Base-by-base conservation (phyloP, 139 green algal genomes). In the Chlorella sp. region DNA sequence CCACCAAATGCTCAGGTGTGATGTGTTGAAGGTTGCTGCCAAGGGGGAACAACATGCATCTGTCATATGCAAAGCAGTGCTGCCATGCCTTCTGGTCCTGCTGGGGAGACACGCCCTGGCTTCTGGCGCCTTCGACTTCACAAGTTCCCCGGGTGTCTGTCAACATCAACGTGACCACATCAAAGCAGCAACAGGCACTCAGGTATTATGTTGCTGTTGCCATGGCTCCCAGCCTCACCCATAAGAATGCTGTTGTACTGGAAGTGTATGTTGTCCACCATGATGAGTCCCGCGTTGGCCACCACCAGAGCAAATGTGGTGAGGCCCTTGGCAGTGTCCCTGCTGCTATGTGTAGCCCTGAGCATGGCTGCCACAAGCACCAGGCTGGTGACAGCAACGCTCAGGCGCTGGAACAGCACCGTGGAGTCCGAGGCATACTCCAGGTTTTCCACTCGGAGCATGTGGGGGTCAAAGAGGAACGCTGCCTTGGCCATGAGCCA, bases 221-320 rank as follows among this genome's bases (percentile, higher is more conserved):
- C 32, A 17, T 34, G 60, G 5, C n/a, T n/a, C n/a, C n/a, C n/a
- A n/a, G 30, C 35, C 76, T 24, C 69, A 89, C 93, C 94, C 32
- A 98, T 77, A 55, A 98, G 83, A 17, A 96, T 42, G 33, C 94
- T 91, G 81, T 98, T 98, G 88, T 98, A 98, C 84, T 98, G 94
- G 71, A 98, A 98, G 78, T 98, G 94, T 24, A 98, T 86, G 87
- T 98, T 91, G 78, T 98, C 94, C 67, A 98, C 91, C 70, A 98
- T 82, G 10, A 98, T 69, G 32, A 98, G 86, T 0, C 89, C 94
- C 1, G 90, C 85, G 70, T 90, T 88, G 23, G 64, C 64, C 0
- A 82, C 62, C 4, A 93, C 26, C 62, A 88, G 73, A 0, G 71
- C 80, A 64, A 77, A 91, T 75, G 61, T 82, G 62, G 61, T 26